Conservation (phyloP, 148 eudicot species). For the Rhododendron mucronatum region DNA sequence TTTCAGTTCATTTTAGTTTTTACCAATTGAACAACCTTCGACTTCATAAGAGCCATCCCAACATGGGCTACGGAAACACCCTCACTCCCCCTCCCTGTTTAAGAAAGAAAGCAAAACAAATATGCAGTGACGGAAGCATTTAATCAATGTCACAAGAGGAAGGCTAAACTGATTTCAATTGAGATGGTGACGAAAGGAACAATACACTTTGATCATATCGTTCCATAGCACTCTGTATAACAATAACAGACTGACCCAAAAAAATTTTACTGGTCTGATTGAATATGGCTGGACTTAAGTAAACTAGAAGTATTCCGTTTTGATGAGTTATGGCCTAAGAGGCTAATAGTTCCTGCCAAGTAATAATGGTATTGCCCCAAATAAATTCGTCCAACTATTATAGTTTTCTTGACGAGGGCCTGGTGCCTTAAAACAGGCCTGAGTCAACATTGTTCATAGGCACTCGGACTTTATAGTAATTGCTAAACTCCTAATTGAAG, state of each 20-base stretch:
- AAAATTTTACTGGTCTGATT: background rate
- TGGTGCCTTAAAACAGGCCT: background rate
- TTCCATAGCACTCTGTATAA: background rate
- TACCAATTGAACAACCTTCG: background rate
- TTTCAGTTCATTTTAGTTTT: background rate
- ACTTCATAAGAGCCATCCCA: background rate
- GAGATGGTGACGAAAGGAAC: background rate
- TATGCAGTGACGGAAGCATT: background rate
- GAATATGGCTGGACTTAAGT: background rate
- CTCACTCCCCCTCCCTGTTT: background rate
- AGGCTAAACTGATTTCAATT: background rate
- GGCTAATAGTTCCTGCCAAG: background rate
- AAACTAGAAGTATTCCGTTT: background rate
- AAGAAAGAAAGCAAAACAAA: background rate
- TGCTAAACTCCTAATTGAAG: no score
- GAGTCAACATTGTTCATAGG: no score
- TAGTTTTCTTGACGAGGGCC: background rate
- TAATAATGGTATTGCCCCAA: background rate
- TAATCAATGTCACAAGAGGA: background rate
- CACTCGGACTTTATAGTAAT: no score
- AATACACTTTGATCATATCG: background rate
- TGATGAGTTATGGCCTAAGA: background rate
- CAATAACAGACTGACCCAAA: background rate
- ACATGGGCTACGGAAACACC: background rate
- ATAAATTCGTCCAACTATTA: background rate